Base-by-base conservation (phyloP, 2,329 filamentous ascomycete species). In the Parastagonospora avenae region DNA sequence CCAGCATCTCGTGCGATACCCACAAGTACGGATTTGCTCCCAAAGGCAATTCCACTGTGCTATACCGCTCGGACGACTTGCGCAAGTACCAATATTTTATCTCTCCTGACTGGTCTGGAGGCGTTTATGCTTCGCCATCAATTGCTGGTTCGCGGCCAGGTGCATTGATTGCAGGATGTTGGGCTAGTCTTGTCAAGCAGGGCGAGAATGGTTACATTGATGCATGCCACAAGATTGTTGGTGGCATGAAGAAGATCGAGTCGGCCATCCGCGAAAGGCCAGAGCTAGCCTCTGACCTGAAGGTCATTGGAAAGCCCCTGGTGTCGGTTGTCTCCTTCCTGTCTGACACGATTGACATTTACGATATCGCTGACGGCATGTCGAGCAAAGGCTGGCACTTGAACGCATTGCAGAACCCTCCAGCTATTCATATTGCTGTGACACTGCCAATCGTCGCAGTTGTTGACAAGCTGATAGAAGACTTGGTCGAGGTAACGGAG, bases 1-100 rank as follows among this genome's bases (percentile, higher is more conserved):
- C 93, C 3, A 93, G 89, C 74, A 97, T 99, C 74, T 92, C 87
- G 61, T 95, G 92, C 74, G 94, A 99, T 73, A 99, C 94, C 2
- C 94, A 99, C 83, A 99, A 99, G 75, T 99, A 99, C 73, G 94
- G 94, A 32, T 99, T 99, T 71, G 94, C 94, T 1, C 94, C 94
- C 46, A 99, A 99, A 79, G 94, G 94, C 62, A 99, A 96, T 82
- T 94, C 89, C 45, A 94, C 92, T 1, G 82, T 96, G 11, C 82
- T 99, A 36, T 99, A 99, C 82, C 91, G 94, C 64, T 89, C 86
- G 39, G 83, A 87, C 30, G 78, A 84, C 40, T 84, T 95, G 60
- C 86, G 94, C 62, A 85, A 86, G 50, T 93, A 96, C 75, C 94
- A 99, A 76, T 99, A 99, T 81, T 99, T 96, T 75, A 88, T 99